Evolutionary conservation across 1,284 basidiomycete genomes (phyloP).

Genomic region (Caloboletus inedulis): DNA sequence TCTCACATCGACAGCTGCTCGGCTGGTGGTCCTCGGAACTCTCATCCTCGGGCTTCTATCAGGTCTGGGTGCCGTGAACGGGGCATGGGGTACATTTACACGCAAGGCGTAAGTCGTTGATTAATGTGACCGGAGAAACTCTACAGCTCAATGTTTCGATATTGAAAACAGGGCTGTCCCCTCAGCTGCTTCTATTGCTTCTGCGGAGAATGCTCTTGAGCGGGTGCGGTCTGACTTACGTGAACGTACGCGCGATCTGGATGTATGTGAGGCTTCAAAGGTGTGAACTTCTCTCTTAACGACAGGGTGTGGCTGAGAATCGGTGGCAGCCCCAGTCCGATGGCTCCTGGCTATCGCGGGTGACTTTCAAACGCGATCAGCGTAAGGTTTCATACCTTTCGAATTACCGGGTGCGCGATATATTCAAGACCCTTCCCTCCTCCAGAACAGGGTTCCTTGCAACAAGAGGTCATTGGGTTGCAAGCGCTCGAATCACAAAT

Average conservation of each 20-base stretch:
- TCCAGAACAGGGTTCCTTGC: conserved; percentile 27
- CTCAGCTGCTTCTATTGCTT: conserved; percentile 29
- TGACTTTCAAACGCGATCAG: conserved; percentile 31
- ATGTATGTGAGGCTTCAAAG: conserved; percentile 24
- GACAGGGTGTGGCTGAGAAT: conserved; percentile 11
- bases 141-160: conserved; percentile 16
- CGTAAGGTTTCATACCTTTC: conserved; percentile 22
- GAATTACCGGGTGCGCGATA: neutral
- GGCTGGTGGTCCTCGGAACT: conserved; percentile 73
- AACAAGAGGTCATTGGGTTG: conserved; percentile 61
- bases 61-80: conserved; percentile 70
- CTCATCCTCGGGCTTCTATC: conserved; percentile 69
- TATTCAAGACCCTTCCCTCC: conserved; percentile 6
- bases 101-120: conserved; percentile 23
- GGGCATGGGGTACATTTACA: conserved; percentile 50
- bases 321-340: conserved; percentile 24
- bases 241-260: conserved; percentile 31
- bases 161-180: conserved; percentile 17
- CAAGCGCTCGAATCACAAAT: conserved; percentile 69
- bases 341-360: conserved; percentile 30
- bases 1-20: conserved; percentile 48
- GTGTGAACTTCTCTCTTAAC: conserved; percentile 11
- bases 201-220: conserved; percentile 34
- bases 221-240: conserved; percentile 31
- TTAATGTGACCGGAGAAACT: conserved; percentile 12